These are phyloP conservation scores for Lentinula sp. DNA, from an alignment of 768 basidiomycete genomes.

Conservation along the genomic window DNA sequence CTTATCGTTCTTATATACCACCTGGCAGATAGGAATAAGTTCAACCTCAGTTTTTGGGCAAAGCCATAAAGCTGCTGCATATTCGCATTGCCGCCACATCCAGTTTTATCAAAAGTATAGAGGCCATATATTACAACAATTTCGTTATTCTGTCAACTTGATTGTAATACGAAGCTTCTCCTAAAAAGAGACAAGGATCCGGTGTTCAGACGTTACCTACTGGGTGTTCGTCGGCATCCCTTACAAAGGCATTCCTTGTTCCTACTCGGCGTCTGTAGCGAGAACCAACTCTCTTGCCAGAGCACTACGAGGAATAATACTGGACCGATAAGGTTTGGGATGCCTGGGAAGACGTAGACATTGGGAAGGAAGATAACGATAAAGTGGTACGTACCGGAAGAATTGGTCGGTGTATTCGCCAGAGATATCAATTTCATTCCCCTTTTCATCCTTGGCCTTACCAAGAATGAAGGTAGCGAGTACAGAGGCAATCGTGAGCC, in stretches of 20 bases:
- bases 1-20: neutral
- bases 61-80: slow-evolving; percentile 55
- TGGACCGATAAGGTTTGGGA: neutral
- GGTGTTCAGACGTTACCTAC: too few relatives aligned
- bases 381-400: neutral
- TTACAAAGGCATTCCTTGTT: too few relatives aligned
- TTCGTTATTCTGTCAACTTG: slow-evolving; percentile 5
- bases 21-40: slow-evolving; percentile 30
- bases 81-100: slow-evolving; percentile 60
- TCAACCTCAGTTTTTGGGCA: slow-evolving; percentile 41
- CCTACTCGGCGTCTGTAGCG: neutral
- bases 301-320: neutral
- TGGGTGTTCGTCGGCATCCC: too few relatives aligned
- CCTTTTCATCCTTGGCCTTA: neutral
- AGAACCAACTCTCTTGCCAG: neutral
- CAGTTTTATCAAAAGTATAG: slow-evolving; percentile 57
- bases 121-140: slow-evolving; percentile 18
- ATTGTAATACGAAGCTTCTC: neutral
- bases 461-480: neutral
- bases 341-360: neutral
- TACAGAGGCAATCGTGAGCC: neutral
- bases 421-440: slow-evolving; percentile 2
- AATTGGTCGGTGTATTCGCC: neutral
- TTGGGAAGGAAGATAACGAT: too few relatives aligned
- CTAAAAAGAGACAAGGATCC: neutral